Evolutionary conservation across 306 rosid species (phyloP).

Genomic region (Trifolium fragiferum): DNA sequence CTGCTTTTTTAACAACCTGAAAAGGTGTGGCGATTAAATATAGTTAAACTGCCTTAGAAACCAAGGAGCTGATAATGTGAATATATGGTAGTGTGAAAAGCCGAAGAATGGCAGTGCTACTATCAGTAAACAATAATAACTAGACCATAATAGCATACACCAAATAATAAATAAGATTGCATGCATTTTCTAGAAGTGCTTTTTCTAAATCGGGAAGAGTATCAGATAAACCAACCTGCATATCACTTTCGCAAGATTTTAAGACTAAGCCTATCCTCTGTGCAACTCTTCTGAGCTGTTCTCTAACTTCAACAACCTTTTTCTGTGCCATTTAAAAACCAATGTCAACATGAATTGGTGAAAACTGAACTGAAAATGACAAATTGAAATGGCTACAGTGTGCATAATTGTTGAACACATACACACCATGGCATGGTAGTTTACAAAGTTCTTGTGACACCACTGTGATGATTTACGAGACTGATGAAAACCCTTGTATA

Average conservation of each 20-base stretch:
- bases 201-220: background rate
- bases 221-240: constrained; percentile 52
- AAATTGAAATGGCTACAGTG: constrained; percentile 25
- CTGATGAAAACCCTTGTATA: constrained; percentile 90
- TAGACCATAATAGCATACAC: background rate
- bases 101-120: background rate
- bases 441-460: constrained; percentile 87
- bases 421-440: constrained; percentile 95
- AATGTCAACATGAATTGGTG: constrained; percentile 38
- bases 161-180: constrained; percentile 23
- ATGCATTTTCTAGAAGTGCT: constrained; percentile 11
- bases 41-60: background rate
- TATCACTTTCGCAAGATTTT: constrained; percentile 78
- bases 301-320: constrained; percentile 89
- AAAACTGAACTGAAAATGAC: constrained; percentile 36
- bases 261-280: constrained; percentile 80
- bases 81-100: constrained; percentile 10
- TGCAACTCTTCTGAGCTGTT: constrained; percentile 82
- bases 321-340: constrained; percentile 57
- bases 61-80: constrained; percentile 22
- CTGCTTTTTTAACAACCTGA: constrained; percentile 85
- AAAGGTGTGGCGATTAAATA: constrained; percentile 18
- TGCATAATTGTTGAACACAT: constrained; percentile 32
- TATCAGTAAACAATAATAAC: constrained; percentile 2
- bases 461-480: constrained; percentile 94